Conservation (phyloP, 2,329 filamentous ascomycete species). For the Peltaster fructicola region DNA sequence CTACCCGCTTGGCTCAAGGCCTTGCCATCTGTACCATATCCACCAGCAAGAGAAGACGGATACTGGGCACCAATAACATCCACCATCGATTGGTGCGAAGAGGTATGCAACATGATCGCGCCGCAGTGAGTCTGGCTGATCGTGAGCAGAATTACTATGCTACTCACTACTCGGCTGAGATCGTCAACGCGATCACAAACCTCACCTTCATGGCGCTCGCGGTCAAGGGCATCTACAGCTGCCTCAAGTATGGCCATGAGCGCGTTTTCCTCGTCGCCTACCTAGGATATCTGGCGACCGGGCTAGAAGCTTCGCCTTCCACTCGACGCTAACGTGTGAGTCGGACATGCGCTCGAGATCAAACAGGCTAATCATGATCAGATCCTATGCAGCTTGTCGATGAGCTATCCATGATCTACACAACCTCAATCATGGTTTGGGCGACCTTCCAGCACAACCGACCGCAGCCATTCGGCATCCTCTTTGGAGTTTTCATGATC, state of each 20-base stretch:
- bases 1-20: slow-evolving; percentile 1
- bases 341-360: slow-evolving; percentile 3
- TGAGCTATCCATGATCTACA: slow-evolving; percentile 56
- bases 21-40: slow-evolving; percentile 15
- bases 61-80: slow-evolving; percentile 52
- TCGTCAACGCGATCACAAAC: slow-evolving; percentile 70
- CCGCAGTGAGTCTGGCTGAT: slow-evolving; percentile 8
- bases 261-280: slow-evolving; percentile 54
- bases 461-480: slow-evolving; percentile 30
- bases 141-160: slow-evolving; percentile 52
- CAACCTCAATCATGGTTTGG: slow-evolving; percentile 51
- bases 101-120: slow-evolving; percentile 30
- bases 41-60: slow-evolving; percentile 14
- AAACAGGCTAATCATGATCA: slow-evolving; percentile 12
- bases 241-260: slow-evolving; percentile 54
- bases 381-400: slow-evolving; percentile 56
- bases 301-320: slow-evolving; percentile 45
- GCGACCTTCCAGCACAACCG: slow-evolving; percentile 59
- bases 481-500: slow-evolving; percentile 40
- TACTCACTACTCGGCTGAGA: slow-evolving; percentile 57
- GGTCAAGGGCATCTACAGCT: slow-evolving; percentile 56
- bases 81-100: slow-evolving; percentile 66
- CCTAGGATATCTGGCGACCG: slow-evolving; percentile 42
- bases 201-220: slow-evolving; percentile 65
- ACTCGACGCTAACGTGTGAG: slow-evolving; percentile 45